Evolutionary conservation across 2,329 filamentous ascomycete species (phyloP), one percentile per base, ranked within the genome.

Genomic region (Microsporum ferrugineum): DNA sequence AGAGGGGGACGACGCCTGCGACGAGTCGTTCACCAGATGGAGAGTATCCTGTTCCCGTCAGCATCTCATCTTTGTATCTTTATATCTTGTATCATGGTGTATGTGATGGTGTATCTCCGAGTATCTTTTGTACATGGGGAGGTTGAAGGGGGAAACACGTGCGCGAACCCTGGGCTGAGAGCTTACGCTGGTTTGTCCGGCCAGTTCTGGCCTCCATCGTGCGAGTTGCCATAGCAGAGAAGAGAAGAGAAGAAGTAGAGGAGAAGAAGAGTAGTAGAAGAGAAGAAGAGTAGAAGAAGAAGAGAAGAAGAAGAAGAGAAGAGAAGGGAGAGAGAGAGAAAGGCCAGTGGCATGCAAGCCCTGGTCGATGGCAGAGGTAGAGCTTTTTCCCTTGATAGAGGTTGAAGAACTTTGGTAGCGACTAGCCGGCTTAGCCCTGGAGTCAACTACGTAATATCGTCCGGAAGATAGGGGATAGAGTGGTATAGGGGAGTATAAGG

Each of bases 21-120:
- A 99, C 94, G 64, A 97, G 86, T 67, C 94, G 88, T 77, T 97
- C 92, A 78, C 92, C 92, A 74, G 90, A 88, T 63, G 88, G 78
- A 71, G 89, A 91, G 78, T 97, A 99, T 71, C 91, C 55, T 57
- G 17, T 56, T n/a, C 45, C 41, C 33, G 38, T 61, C 23, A 31
- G 38, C 58, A 8, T 61, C 45, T 7, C 17, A n/a, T 43, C 39
- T 14, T 14, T 41, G 4, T 41, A 14, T 58, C 43, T 49, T 58
- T 31, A 43, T 14, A 51, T 41, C 23, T 29, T 57, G 51, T 53
- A 53, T 61, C 12, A 6, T 58, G n/a, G 60, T 33, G 31, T 14
- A 34, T 8, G 14, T 8, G 36, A 12, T 29, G 7, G 55, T 14
- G 5, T 27, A 47, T 8, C 38, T 36, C 34, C 2, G 5, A 5